Base-by-base conservation (phyloP, 169 alveolate species). In the Eimeria praecox region DNA sequence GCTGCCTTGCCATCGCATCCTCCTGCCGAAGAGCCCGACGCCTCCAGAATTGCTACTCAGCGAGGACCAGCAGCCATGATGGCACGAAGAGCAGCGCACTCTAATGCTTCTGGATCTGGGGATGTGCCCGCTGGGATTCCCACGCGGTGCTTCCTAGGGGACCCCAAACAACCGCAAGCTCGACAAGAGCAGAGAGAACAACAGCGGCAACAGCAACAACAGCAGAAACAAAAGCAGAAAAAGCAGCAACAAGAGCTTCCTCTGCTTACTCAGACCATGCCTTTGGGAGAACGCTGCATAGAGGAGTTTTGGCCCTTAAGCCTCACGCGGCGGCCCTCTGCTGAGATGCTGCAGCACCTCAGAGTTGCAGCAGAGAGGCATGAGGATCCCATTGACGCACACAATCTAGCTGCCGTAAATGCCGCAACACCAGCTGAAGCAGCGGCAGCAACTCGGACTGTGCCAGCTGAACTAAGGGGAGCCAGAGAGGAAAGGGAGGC, bases 291-390 rank as follows among this genome's bases (percentile, higher is more conserved):
- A 35, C 10, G 40, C 35, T 27, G 3, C 33, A 35, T n/a, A n/a
- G 91, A 83, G 44, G 91, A 30, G 77, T 33, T 38, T 20, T 30
- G 46, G 75, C 75, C 91, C 44, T 22, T 18, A 30, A 49, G 9
- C 75, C 75, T 49, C 10, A 77, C 75, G 16, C 42, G 75, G 71
- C 52, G 33, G 42, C 91, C 91, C 54, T 83, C 91, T 54, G 77
- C 49, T 54, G 91, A 49, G 49, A 52, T 83, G 91, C 1, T 83
- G 91, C 91, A 83, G 77, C 91, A 54, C 22, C 52, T 83, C 77
- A 83, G 56, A 54, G 75, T 20, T 3, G 77, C 49, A 33, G 77
- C 71, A 14, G 44, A 33, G 56, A 52, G 54, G 49, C 69, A 49
- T 49, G 56, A 30, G 56, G 44, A 35, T 46, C 66, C 88, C 64